phyloP scores from a whole-genome alignment of 2,329 filamentous ascomycete species.

The Colletotrichum phormii region DNA sequence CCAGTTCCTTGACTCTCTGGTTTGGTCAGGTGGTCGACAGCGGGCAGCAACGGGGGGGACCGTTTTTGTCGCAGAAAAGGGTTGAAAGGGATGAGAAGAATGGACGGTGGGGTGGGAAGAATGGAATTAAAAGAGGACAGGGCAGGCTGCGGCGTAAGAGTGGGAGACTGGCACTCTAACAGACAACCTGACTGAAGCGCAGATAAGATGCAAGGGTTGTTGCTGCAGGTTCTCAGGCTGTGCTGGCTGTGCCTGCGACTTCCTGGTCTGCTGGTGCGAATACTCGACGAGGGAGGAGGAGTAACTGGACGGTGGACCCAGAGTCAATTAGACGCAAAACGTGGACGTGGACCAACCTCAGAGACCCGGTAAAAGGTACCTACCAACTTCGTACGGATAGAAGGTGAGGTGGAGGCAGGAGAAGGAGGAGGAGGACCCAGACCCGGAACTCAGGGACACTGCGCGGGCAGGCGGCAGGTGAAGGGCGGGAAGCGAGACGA shows the following conservation, averaged over 20 bases:
- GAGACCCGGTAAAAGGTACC: not conserved
- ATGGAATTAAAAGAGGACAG: conserved; percentile 29
- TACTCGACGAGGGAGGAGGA: not conserved
- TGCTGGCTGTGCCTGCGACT: not conserved
- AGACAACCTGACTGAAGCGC: not conserved
- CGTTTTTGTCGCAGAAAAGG: conserved; percentile 19
- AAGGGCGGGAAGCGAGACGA: not conserved
- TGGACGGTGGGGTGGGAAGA: conserved; percentile 27
- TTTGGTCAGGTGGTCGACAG: conserved; percentile 16
- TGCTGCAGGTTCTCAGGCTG: not conserved
- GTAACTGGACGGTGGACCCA: conserved; percentile 3
- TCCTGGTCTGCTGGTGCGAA: not conserved
- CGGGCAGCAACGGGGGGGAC: conserved; percentile 12
- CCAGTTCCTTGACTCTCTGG: not conserved
- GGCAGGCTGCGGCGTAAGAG: too few relatives aligned
- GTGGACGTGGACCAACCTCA: conserved; percentile 20
- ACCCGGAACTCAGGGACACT: not conserved
- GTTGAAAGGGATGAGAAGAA: conserved; percentile 19
- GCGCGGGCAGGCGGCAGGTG: too few relatives aligned
- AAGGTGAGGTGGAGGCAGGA: too few relatives aligned
- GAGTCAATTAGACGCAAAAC: conserved; percentile 23
- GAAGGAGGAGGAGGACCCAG: not conserved
- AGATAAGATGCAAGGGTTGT: conserved; percentile 9
- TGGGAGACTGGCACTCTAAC: not conserved
- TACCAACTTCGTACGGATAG: too few relatives aligned